Conservation (phyloP, 306 rosid species). For the Crotalaria pallida region DNA sequence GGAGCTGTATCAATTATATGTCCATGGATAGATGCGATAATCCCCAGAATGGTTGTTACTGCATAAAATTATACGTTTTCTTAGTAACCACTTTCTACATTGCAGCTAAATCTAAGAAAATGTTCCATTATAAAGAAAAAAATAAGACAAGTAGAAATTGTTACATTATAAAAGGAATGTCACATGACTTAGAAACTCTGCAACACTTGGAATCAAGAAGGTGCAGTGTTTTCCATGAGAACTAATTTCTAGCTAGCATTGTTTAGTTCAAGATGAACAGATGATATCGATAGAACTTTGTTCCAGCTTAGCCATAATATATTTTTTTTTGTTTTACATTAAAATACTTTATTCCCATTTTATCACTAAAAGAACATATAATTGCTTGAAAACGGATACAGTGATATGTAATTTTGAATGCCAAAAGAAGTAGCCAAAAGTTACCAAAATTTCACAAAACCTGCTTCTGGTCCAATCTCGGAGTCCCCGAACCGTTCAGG, state of each 20-base stretch:
- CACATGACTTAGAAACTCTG: background rate
- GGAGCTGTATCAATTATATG: slow-evolving; percentile 75
- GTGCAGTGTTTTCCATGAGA: background rate
- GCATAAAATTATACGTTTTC: slow-evolving; percentile 34
- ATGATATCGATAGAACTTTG: background rate
- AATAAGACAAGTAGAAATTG: too few relatives aligned
- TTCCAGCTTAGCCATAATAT: background rate
- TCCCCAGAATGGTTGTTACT: slow-evolving; percentile 78
- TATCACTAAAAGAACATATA: background rate
- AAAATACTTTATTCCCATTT: background rate
- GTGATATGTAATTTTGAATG: slow-evolving; percentile 15
- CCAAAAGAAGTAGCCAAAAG: slow-evolving; percentile 48
- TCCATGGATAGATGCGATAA: slow-evolving; percentile 82
- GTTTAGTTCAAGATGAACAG: background rate
- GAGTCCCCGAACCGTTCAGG: slow-evolving; percentile 76
- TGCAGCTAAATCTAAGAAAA: background rate
- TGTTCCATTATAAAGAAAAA: background rate
- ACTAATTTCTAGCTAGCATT: background rate
- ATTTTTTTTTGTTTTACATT: background rate
- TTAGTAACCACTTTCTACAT: background rate
- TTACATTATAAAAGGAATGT: background rate
- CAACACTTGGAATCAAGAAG: background rate
- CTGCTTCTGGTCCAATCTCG: slow-evolving; percentile 92
- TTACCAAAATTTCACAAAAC: slow-evolving; percentile 87
- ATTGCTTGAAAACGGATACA: background rate